Conservation (phyloP, 1,284 basidiomycete species). For the Uromyces viciae-fabae region DNA sequence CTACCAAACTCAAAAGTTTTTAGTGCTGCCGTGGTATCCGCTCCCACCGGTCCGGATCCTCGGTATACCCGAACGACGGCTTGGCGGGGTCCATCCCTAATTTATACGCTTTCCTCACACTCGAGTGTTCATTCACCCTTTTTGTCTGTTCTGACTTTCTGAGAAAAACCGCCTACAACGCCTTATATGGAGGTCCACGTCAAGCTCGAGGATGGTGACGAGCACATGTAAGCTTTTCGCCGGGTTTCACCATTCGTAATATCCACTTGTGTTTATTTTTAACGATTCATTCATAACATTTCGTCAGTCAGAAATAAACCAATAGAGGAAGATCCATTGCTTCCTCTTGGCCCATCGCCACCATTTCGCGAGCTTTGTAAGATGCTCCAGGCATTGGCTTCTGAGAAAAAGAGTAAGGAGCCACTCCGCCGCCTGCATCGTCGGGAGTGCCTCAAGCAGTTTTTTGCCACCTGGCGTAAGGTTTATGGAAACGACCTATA, state of each 20-base stretch:
- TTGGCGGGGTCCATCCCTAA: no score
- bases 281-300: not conserved
- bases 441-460: slow-evolving; percentile 38
- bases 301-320: not conserved
- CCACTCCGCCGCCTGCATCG: slow-evolving; percentile 40
- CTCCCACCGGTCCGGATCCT: no score
- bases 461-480: slow-evolving; percentile 54
- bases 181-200: not conserved
- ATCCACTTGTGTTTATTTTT: not conserved
- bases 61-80: no score
- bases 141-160: no score
- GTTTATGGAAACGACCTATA: slow-evolving; percentile 59
- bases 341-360: slow-evolving; percentile 54
- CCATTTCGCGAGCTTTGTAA: slow-evolving; percentile 55
- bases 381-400: slow-evolving; percentile 53
- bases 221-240: not conserved
- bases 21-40: no score
- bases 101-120: no score
- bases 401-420: slow-evolving; percentile 23
- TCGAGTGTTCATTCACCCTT: no score
- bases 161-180: no score
- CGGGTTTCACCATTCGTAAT: no score
- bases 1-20: no score
- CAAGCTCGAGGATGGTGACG: not conserved
- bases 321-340: not conserved